phyloP scores from a whole-genome alignment of 2,329 filamentous ascomycete species.

The Calonectria montana region DNA sequence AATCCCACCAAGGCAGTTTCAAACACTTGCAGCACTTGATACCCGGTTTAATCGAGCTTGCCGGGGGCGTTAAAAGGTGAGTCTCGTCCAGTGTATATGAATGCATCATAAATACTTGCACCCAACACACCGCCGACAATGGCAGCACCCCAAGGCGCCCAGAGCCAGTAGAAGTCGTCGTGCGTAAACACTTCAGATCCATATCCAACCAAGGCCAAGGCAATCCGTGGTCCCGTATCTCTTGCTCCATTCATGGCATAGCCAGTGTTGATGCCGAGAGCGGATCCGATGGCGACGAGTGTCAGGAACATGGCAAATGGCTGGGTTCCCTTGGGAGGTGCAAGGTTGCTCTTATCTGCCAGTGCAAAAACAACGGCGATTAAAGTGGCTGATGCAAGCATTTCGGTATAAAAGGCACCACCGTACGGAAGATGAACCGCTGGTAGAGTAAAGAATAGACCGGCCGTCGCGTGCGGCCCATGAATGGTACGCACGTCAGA shows the following conservation, averaged over 20 bases:
- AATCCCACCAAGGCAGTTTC: not conserved
- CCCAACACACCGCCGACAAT: not conserved
- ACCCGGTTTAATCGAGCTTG: not conserved
- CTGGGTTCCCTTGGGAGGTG: conserved; percentile 7
- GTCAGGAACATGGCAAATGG: conserved; percentile 11
- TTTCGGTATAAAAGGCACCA: conserved; percentile 1
- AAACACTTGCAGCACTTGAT: not conserved
- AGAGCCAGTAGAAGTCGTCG: not conserved
- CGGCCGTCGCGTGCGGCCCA: conserved; percentile 4
- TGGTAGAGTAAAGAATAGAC: conserved; percentile 6
- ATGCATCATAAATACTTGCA: not conserved
- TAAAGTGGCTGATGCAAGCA: not conserved
- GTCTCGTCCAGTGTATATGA: conserved; percentile 5
- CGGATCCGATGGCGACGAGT: not conserved
- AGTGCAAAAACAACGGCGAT: not conserved
- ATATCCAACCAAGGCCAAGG: not conserved
- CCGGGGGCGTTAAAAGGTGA: conserved; percentile 1
- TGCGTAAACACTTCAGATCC: not conserved
- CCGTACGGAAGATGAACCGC: not conserved
- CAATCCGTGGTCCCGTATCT: not conserved
- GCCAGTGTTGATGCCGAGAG: not conserved
- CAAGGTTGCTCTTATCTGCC: conserved; percentile 8
- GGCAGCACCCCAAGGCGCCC: conserved; percentile 2
- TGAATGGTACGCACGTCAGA: not conserved
- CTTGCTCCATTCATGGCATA: not conserved